These are phyloP conservation scores for Lentinula edodes DNA, from an alignment of 768 basidiomycete species.

Conservation along the genomic window DNA sequence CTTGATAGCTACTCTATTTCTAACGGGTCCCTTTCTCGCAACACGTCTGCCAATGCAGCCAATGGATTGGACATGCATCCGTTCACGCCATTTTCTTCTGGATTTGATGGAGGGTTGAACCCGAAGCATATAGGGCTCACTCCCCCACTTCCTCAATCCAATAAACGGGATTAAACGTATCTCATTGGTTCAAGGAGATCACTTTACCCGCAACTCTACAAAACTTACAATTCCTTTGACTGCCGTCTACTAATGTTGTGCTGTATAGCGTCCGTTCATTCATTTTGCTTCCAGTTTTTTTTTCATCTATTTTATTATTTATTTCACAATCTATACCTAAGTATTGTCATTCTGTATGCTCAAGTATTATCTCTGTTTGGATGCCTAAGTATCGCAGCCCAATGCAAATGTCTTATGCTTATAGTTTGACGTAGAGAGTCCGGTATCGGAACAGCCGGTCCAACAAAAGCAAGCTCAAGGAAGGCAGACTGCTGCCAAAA, in stretches of 20 bases:
- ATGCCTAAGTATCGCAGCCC: too few species aligned
- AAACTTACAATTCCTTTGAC: neutral
- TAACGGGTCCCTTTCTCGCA: constrained; percentile 11
- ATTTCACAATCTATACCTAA: constrained; percentile 1
- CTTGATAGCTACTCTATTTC: constrained; percentile 14
- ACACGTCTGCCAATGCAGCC: constrained; percentile 5
- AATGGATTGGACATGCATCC: constrained; percentile 32
- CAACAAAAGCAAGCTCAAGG: too few species aligned
- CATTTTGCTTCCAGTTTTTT: neutral
- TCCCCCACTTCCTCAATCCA: neutral
- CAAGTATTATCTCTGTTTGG: neutral
- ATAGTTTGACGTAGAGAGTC: too few species aligned
- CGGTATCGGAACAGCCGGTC: too few species aligned
- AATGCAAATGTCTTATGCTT: too few species aligned
- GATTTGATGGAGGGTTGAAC: constrained; percentile 24
- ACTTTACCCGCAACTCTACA: too few species aligned
- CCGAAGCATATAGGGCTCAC: neutral
- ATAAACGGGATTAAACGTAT: neutral
- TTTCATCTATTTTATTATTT: neutral
- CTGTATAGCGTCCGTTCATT: constrained; percentile 1
- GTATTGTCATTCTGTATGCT: neutral
- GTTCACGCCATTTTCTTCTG: constrained; percentile 42
- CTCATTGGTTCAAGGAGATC: neutral
- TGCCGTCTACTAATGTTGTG: neutral
- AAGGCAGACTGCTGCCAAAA: too few species aligned